A percentile compares a stretch with the other conserved stretches of the same genome.
phyloP scores from a whole-genome alignment of 2,329 filamentous ascomycete species.

The Colletotrichum australisinense region DNA sequence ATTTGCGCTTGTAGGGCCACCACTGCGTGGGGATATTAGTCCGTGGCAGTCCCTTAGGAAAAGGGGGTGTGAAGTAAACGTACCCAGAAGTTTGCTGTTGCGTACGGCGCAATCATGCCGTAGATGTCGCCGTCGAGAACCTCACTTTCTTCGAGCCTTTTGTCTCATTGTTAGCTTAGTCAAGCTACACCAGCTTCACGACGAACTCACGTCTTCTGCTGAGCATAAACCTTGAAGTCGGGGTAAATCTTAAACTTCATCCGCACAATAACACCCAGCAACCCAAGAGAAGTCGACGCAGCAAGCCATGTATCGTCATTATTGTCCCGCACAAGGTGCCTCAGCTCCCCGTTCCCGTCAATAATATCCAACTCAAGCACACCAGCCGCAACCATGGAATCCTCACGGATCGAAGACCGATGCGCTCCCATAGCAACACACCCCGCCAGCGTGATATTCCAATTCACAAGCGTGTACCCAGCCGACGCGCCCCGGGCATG shows the following conservation, averaged over 20 bases:
- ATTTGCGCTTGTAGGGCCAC: conserved; percentile 63
- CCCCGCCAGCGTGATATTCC: conserved; percentile 64
- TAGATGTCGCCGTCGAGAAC: conserved; percentile 62
- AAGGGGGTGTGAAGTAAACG: not conserved
- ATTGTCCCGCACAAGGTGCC: conserved; percentile 54
- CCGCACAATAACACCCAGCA: conserved; percentile 59
- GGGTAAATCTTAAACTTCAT: conserved; percentile 62
- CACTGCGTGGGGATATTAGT: conserved; percentile 46
- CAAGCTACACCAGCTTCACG: not conserved
- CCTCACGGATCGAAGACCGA: conserved; percentile 58
- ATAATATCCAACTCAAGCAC: conserved; percentile 61
- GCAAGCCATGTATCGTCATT: conserved; percentile 61
- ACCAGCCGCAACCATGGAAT: conserved; percentile 62
- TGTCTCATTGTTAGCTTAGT: conserved; percentile 6
- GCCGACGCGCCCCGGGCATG: conserved; percentile 58
- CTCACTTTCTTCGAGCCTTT: conserved; percentile 57
- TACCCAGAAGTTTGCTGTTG: conserved; percentile 64
- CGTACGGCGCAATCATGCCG: conserved; percentile 60
- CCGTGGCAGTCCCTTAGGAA: too few relatives aligned
- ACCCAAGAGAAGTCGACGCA: conserved; percentile 61
- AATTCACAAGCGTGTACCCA: conserved; percentile 63
- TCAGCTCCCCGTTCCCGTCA: conserved; percentile 57
- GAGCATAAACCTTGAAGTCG: conserved; percentile 62
- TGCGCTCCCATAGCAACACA: conserved; percentile 65
- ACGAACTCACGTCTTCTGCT: conserved; percentile 57